Conservation (phyloP, 352 stramenopile genomes). For the Globisporangium ultimum region DNA sequence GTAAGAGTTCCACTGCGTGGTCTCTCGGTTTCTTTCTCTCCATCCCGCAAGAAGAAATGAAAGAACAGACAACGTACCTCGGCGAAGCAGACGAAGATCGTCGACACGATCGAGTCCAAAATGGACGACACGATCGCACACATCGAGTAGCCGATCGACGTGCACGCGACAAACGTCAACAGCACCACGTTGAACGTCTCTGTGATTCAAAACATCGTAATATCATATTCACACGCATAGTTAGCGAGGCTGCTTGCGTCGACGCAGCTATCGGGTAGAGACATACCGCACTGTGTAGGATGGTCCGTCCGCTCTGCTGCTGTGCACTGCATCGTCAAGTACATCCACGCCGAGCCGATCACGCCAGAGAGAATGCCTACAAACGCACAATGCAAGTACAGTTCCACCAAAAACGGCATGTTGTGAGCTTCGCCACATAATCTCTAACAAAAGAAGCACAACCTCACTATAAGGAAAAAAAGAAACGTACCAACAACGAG, state of each 20-base stretch:
- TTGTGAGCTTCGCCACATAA: no score
- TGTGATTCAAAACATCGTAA: slow-evolving; percentile 12
- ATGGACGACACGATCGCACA: slow-evolving; percentile 82
- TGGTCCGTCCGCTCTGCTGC: slow-evolving; percentile 31
- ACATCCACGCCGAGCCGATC: slow-evolving; percentile 69
- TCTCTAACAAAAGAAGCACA: background rate
- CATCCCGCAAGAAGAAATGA: background rate
- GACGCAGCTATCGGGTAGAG: background rate
- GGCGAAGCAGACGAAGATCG: slow-evolving; percentile 87
- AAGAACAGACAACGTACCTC: slow-evolving; percentile 42
- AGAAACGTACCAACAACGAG: slow-evolving; percentile 63
- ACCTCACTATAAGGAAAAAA: background rate
- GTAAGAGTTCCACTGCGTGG: background rate
- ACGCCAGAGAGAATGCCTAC: slow-evolving; percentile 70
- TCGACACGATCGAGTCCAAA: slow-evolving; percentile 80
- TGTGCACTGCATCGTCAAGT: slow-evolving; percentile 69
- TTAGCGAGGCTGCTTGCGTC: no score
- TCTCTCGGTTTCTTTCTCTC: background rate
- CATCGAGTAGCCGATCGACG: slow-evolving; percentile 80
- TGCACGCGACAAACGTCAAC: slow-evolving; percentile 69
- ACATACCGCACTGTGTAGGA: slow-evolving; percentile 62
- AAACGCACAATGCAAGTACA: slow-evolving; percentile 4
- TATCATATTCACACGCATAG: no score
- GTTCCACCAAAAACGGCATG: no score
- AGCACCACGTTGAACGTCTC: slow-evolving; percentile 85